A percentile compares a stretch with the other conserved stretches of the same genome.
Evolutionary conservation across 1,139 yeast genomes (phyloP).

Genomic region (Scheffersomyces insectosa): DNA sequence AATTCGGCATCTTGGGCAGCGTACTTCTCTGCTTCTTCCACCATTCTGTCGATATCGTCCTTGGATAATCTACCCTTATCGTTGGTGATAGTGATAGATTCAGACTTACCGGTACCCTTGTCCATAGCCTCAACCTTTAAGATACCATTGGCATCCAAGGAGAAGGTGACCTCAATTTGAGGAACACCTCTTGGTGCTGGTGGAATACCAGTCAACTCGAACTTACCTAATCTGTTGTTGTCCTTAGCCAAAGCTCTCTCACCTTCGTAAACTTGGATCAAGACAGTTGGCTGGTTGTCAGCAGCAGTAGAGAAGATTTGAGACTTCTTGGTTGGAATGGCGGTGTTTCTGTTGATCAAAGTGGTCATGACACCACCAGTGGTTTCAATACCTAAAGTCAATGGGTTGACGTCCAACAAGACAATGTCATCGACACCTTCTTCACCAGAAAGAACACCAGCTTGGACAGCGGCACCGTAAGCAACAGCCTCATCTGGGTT

Average conservation of each 20-base stretch:
- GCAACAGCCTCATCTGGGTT: conserved; percentile 81
- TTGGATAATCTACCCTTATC: conserved; percentile 96
- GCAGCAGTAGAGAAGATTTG: conserved; percentile 51
- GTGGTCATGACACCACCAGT: conserved; percentile 53
- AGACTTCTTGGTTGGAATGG: conserved; percentile 50
- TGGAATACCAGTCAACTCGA: conserved; percentile 50
- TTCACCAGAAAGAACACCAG: conserved; percentile 88
- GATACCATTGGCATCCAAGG: conserved; percentile 51
- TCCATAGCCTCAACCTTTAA: conserved; percentile 49
- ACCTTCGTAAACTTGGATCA: conserved; percentile 50
- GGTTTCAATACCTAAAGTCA: conserved; percentile 52
- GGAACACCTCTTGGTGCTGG: conserved; percentile 54
- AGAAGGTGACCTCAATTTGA: conserved; percentile 49
- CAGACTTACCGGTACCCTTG: conserved; percentile 67
- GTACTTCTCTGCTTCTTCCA: conserved; percentile 88
- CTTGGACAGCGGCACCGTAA: conserved; percentile 69
- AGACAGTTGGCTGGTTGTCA: conserved; percentile 50
- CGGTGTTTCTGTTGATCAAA: conserved; percentile 49
- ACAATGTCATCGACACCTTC: conserved; percentile 52
- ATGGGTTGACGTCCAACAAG: conserved; percentile 50
- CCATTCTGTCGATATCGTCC: conserved; percentile 93
- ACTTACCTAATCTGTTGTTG: conserved; percentile 47
- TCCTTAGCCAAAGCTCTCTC: conserved; percentile 51
- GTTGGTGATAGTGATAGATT: conserved; percentile 91
- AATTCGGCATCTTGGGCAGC: conserved; percentile 86